Conservation (phyloP, 2,329 filamentous ascomycete species). For the Xylariaceae sp. region DNA sequence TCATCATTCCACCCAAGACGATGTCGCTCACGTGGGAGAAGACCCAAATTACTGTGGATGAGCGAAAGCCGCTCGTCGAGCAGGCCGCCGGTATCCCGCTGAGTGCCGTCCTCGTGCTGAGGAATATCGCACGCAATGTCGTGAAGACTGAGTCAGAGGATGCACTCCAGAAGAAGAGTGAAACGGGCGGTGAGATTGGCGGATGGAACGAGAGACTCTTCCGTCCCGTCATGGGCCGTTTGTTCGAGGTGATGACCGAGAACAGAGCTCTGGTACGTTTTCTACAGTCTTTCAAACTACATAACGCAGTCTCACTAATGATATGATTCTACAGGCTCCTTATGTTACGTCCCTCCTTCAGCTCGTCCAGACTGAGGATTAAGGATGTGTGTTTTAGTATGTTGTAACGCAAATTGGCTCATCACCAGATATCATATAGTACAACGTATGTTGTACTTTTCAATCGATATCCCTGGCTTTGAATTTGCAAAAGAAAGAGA, state of each 20-base stretch:
- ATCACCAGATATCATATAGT: no score
- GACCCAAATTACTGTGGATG: slow-evolving; percentile 52
- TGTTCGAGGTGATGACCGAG: slow-evolving; percentile 66
- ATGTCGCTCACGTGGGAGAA: slow-evolving; percentile 52
- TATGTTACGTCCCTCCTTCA: slow-evolving; percentile 25
- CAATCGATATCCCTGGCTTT: no score
- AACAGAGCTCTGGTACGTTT: slow-evolving; percentile 55
- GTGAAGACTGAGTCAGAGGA: slow-evolving; percentile 57
- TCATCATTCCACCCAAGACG: slow-evolving; percentile 52
- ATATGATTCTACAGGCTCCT: slow-evolving; percentile 7
- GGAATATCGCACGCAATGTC: slow-evolving; percentile 69
- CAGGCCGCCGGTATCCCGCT: slow-evolving; percentile 75
- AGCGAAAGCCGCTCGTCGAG: slow-evolving; percentile 51
- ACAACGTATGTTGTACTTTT: no score
- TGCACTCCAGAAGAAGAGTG: slow-evolving; percentile 45
- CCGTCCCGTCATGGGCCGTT: slow-evolving; percentile 56
- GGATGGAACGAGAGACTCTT: slow-evolving; percentile 66
- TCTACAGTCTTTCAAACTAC: background rate
- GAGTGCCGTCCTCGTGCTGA: slow-evolving; percentile 68
- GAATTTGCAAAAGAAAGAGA: no score
- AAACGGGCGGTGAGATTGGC: slow-evolving; percentile 42
- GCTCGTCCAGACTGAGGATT: slow-evolving; percentile 22
- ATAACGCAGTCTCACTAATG: slow-evolving; percentile 4
- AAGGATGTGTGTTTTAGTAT: background rate
- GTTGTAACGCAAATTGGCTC: no score